Evolutionary conservation across 805 yeast species (phyloP).

Genomic region (Kodamaea nitidulidarum): DNA sequence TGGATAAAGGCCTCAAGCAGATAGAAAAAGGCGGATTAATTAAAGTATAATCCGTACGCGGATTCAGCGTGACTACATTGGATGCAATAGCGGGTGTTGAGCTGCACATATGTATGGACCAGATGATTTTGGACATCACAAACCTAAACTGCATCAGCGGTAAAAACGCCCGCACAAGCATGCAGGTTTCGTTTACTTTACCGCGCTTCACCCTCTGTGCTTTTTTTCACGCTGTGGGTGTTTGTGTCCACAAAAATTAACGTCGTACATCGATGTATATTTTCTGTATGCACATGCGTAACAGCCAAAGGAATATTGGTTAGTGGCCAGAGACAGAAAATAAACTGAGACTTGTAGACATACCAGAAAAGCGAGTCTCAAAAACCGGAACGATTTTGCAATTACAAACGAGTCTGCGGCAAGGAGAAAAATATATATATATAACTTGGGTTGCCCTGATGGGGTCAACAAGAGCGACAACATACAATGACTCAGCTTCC

Average conservation of each 20-base stretch:
- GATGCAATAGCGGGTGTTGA: too few relatives aligned
- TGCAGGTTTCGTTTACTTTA: conserved; percentile 1
- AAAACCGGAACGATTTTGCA: conserved; percentile 5
- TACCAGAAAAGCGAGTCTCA: conserved; percentile 2
- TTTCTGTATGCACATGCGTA: background rate
- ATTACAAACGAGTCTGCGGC: conserved; percentile 6
- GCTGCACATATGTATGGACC: too few relatives aligned
- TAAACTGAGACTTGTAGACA: background rate
- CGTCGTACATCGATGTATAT: background rate
- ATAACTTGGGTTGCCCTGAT: conserved; percentile 1
- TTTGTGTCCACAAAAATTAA: background rate
- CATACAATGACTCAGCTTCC: conserved; percentile 20
- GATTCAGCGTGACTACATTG: too few relatives aligned
- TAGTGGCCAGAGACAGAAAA: conserved; percentile 2
- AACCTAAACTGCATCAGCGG: too few relatives aligned
- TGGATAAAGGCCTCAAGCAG: too few relatives aligned
- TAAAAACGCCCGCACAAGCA: background rate
- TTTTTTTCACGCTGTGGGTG: background rate
- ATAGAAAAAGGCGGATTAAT: too few relatives aligned
- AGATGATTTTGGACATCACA: too few relatives aligned
- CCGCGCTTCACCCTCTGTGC: background rate
- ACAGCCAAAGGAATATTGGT: conserved; percentile 2
- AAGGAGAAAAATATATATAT: conserved; percentile 5
- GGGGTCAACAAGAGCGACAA: conserved; percentile 1
- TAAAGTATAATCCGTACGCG: too few relatives aligned